Evolutionary conservation across 2,329 filamentous ascomycete species (phyloP).

Genomic region (Ophiostoma montium): DNA sequence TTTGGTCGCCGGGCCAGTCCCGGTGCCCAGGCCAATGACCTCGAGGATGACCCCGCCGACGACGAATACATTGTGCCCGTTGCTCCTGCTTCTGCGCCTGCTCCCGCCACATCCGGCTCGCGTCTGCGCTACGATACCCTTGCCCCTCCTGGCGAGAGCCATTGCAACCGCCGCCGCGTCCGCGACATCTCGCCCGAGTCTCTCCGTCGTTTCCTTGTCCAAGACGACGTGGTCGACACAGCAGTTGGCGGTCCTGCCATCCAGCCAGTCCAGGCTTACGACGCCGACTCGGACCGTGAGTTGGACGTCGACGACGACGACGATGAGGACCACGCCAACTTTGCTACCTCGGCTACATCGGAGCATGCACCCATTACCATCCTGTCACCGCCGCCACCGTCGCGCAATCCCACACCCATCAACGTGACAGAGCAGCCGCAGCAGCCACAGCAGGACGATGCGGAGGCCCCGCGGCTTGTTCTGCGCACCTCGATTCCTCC

Average conservation of each 20-base stretch:
- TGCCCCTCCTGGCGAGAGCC: not conserved
- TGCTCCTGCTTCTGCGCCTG: conserved; percentile 10
- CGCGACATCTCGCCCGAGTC: conserved; percentile 44
- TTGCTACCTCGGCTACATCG: conserved; percentile 36
- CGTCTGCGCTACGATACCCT: not conserved
- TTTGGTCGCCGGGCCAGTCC: conserved; percentile 9
- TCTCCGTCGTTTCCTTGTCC: conserved; percentile 35
- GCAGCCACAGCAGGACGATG: not conserved
- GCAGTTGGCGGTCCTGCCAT: not conserved
- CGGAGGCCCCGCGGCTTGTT: not conserved
- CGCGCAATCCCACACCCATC: conserved; percentile 1
- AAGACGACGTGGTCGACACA: conserved; percentile 13
- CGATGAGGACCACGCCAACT: conserved; percentile 43
- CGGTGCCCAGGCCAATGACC: not conserved
- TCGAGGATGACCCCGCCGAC: not conserved
- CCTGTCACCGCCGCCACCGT: conserved; percentile 39
- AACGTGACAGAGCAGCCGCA: not conserved
- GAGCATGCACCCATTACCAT: conserved; percentile 32
- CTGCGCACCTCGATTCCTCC: conserved; percentile 5
- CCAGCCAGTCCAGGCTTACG: conserved; percentile 12
- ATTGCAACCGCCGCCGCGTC: conserved; percentile 24
- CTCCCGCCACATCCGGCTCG: not conserved
- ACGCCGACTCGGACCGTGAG: conserved; percentile 33
- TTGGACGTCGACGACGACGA: conserved; percentile 39
- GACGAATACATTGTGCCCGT: not conserved